These are phyloP conservation scores for Candida pseudofarinosa DNA, from an alignment of 805 yeast genomes.

Conservation along the genomic window DNA sequence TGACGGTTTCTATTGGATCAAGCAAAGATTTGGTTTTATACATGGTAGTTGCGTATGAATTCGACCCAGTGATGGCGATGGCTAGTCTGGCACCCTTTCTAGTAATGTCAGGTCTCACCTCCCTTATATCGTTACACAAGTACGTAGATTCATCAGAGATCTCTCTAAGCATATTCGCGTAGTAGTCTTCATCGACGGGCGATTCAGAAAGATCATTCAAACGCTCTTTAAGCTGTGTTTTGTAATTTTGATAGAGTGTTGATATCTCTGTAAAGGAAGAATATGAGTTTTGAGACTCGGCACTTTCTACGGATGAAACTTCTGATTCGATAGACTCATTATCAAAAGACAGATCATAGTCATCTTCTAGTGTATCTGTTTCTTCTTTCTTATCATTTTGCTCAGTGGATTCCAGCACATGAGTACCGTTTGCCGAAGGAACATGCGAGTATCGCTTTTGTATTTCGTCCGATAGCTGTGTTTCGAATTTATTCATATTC, in stretches of 20 bases:
- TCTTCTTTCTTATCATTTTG: background rate
- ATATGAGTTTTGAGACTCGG: conserved; percentile 27
- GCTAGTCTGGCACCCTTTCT: conserved; percentile 43
- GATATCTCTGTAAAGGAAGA: conserved; percentile 39
- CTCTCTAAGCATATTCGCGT: conserved; percentile 19
- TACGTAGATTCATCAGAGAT: conserved; percentile 32
- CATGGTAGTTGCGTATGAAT: conserved; percentile 34
- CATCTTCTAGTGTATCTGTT: background rate
- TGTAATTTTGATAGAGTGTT: conserved; percentile 27
- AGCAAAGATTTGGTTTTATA: conserved; percentile 41
- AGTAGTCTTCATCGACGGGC: conserved; percentile 24
- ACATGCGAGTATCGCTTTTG: conserved; percentile 6
- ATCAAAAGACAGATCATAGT: background rate
- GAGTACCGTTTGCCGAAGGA: too few relatives aligned
- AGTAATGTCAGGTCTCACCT: conserved; percentile 34
- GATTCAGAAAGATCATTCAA: conserved; percentile 11
- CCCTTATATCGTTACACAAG: conserved; percentile 33
- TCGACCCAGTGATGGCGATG: conserved; percentile 39
- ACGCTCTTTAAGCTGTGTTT: conserved; percentile 14
- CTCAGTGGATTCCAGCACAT: too few relatives aligned
- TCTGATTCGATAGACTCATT: conserved; percentile 14
- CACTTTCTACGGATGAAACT: conserved; percentile 13
- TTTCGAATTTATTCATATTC: conserved; percentile 53
- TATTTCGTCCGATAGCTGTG: conserved; percentile 33
- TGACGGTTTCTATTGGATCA: conserved; percentile 22